Evolutionary conservation across 805 yeast genomes (phyloP).

Genomic region (Kazachstania bromeliacearum): DNA sequence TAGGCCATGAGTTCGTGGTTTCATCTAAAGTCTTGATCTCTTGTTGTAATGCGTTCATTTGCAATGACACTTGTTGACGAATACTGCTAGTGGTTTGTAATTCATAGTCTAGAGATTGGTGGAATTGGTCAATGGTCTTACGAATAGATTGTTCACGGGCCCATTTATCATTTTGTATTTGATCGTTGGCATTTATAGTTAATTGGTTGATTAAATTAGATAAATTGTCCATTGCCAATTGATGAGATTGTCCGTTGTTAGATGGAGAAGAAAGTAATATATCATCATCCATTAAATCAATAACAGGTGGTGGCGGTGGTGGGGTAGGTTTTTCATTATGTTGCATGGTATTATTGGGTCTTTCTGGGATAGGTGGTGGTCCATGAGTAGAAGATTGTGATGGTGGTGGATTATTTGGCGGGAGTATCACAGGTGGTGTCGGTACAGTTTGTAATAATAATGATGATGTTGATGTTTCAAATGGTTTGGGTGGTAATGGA

Average conservation of each 20-base stretch:
- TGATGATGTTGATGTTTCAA: not conserved
- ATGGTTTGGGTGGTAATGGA: conserved; percentile 8
- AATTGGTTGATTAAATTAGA: not conserved
- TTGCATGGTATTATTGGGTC: not conserved
- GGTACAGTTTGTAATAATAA: not conserved
- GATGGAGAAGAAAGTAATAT: not conserved
- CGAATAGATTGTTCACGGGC: no score
- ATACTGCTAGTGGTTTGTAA: not conserved
- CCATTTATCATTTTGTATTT: no score
- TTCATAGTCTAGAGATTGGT: conserved; percentile 2
- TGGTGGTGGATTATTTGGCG: conserved; percentile 2
- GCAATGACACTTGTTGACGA: no score
- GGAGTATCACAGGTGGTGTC: not conserved
- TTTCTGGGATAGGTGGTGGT: conserved; percentile 3
- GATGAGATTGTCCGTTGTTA: not conserved
- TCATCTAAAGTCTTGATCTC: no score
- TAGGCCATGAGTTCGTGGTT: no score
- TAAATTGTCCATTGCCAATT: not conserved
- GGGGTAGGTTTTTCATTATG: not conserved
- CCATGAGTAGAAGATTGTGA: not conserved
- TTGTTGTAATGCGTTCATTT: no score
- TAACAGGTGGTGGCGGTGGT: not conserved
- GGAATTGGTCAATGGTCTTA: conserved; percentile 1
- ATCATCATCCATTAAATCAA: conserved; percentile 10
- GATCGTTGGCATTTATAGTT: no score